Conservation (phyloP, 2,329 filamentous ascomycete genomes). For the Fusarium vanettenii region DNA sequence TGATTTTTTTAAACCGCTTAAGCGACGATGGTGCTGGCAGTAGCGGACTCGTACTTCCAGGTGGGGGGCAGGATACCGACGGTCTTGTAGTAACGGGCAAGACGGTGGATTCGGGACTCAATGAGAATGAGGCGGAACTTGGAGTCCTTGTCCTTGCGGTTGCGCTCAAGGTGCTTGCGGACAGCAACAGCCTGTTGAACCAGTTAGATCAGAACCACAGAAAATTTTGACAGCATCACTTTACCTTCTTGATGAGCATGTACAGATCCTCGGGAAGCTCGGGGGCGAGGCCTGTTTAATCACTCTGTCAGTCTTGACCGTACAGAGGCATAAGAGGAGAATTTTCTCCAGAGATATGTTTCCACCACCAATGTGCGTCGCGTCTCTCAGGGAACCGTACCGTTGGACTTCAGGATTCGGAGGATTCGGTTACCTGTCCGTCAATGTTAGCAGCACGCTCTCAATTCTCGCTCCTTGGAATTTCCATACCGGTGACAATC, state of each 20-base stretch:
- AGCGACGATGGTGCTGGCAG: constrained; percentile 92
- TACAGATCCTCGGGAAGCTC: constrained; percentile 99
- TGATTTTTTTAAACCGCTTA: constrained; percentile 63
- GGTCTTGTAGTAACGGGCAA: constrained; percentile 99
- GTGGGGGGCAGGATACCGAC: constrained; percentile 86
- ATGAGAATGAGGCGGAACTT: constrained; percentile 99
- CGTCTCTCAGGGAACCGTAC: constrained; percentile 72
- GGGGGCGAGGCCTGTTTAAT: constrained; percentile 93
- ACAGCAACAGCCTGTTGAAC: constrained; percentile 86
- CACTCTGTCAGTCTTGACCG: constrained; percentile 95
- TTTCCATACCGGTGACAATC: constrained; percentile 87
- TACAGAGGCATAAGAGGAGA: constrained; percentile 77
- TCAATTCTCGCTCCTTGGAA: not conserved
- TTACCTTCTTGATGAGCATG: constrained; percentile 99
- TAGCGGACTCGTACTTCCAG: constrained; percentile 99
- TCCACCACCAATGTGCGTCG: constrained; percentile 41
- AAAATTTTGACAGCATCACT: constrained; percentile 17
- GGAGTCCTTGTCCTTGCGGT: constrained; percentile 99
- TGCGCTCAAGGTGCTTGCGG: constrained; percentile 99
- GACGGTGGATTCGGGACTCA: constrained; percentile 99
- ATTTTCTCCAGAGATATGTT: constrained; percentile 42
- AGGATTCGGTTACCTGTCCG: constrained; percentile 98
- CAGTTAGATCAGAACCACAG: not conserved
- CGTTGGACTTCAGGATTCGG: constrained; percentile 96
- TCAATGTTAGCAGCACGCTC: constrained; percentile 50